phyloP scores from a whole-genome alignment of 768 basidiomycete genomes.

The Calvatia gigantea region DNA sequence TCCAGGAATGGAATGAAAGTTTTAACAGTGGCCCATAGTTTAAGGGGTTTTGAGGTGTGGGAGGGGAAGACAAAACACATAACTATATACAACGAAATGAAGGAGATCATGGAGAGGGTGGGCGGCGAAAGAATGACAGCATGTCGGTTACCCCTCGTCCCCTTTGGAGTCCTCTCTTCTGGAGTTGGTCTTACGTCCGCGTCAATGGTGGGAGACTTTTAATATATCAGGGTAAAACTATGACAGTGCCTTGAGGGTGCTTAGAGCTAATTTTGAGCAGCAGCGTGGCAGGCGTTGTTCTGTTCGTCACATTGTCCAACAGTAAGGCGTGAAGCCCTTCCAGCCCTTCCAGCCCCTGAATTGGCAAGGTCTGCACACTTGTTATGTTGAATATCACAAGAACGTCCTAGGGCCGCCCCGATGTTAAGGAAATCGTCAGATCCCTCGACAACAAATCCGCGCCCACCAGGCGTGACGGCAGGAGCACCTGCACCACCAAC shows the following conservation, averaged over 20 bases:
- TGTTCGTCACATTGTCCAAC: slow-evolving; percentile 39
- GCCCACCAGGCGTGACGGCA: slow-evolving; percentile 39
- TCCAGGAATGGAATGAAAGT: too few species aligned
- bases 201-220: too few species aligned
- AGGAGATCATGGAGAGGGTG: too few species aligned
- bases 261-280: slow-evolving; percentile 11
- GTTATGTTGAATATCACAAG: slow-evolving; percentile 59
- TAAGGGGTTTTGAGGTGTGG: too few species aligned
- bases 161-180: too few species aligned
- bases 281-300: slow-evolving; percentile 28
- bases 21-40: too few species aligned
- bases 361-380: slow-evolving; percentile 50
- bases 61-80: too few species aligned
- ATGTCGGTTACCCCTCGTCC: too few species aligned
- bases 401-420: slow-evolving; percentile 48
- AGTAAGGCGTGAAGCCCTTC: slow-evolving; percentile 31
- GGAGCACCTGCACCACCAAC: slow-evolving; percentile 44
- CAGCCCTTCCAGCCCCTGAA: slow-evolving; percentile 32
- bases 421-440: slow-evolving; percentile 45
- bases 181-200: too few species aligned
- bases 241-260: too few species aligned
- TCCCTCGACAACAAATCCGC: slow-evolving; percentile 44
- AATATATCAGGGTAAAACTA: not conserved
- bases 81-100: too few species aligned
- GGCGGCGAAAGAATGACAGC: too few species aligned